Percentiles rank a stretch among this genome's conserved stretches.
phyloP scores from a whole-genome alignment of 805 yeast genomes.

The Monosporozyma servazzii region DNA sequence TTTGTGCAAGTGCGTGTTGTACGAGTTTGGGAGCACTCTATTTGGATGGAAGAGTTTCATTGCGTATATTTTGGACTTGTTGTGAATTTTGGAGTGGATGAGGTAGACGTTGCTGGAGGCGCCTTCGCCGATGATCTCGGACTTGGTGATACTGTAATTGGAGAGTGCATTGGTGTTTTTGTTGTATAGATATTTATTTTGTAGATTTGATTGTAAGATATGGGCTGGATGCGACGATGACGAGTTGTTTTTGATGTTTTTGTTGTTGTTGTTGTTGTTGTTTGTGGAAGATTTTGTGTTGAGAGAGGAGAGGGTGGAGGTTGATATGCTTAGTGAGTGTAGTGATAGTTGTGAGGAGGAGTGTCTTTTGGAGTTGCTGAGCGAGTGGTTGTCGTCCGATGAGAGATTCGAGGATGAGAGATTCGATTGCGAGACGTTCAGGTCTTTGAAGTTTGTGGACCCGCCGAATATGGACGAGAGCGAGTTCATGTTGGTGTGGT shows the following conservation, averaged over 20 bases:
- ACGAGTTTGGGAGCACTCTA: background rate
- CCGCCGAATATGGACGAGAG: conserved; percentile 7
- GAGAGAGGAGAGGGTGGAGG: background rate
- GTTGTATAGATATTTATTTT: conserved; percentile 27
- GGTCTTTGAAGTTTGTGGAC: conserved; percentile 4
- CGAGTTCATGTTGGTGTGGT: too few species aligned
- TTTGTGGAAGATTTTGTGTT: background rate
- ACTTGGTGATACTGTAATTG: conserved; percentile 53
- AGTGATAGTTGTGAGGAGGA: conserved; percentile 2
- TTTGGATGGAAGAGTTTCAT: conserved; percentile 58
- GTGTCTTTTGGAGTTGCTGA: background rate
- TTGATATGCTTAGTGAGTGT: background rate
- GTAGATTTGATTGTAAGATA: conserved; percentile 20
- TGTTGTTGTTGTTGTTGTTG: background rate
- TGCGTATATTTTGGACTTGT: conserved; percentile 66
- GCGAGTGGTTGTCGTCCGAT: background rate
- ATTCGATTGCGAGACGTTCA: background rate
- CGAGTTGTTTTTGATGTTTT: too few species aligned
- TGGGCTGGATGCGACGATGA: conserved; percentile 28
- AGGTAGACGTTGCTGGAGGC: conserved; percentile 92
- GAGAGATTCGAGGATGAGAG: too few species aligned
- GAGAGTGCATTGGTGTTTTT: background rate
- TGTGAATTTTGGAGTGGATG: conserved; percentile 47
- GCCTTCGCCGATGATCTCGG: conserved; percentile 76
- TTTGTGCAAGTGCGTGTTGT: conserved; percentile 48